Evolutionary conservation across 768 basidiomycete genomes (phyloP), one percentile per base, ranked within the genome.

Genomic region (Hypholoma sublateritium): DNA sequence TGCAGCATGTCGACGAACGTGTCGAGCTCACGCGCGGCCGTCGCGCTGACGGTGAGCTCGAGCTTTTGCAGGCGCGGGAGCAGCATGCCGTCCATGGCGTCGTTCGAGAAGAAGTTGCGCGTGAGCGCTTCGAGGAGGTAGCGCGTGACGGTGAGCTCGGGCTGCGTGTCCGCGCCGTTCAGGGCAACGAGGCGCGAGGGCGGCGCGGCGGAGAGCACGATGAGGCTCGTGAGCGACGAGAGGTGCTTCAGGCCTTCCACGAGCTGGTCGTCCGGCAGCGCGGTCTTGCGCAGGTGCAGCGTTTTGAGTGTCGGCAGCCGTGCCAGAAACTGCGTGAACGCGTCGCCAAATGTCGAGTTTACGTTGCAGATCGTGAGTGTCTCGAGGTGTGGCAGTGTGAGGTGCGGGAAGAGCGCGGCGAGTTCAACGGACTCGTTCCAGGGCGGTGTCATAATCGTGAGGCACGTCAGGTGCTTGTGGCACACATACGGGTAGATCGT

Each of bases 351-450:
- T 11, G 69, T 65, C 39, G 70, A 68, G 49, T 67, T 69, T 45
- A 77, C 59, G 55, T 77, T 77, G 60, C 74, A 76, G 47, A 77
- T 75, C 16, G 69, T 71, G 32, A 77, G 72, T 6, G 68, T 68
- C 21, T 70, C 67, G 22, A 77, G 70, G 36, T 65, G 64, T 19
- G 76, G 75, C 12, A 73, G 61, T 42, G 67, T 68, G 43, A 77
- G 67, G 41, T 67, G 68, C 1, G 67, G 68, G 64, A 77, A 76
- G 36, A 76, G 67, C 8, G 65, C 64, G n/a, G 66, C 57, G 22
- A 74, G 69, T 37, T 75, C 74, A 46, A 75, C 66, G 25, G 52
- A 50, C 57, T 75, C 70, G 62, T 74, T 71, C 66, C 69, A 73
- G 1, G 68, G 66, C 8, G 74, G 68, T 11, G 75, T 71, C 59